These are phyloP conservation scores for Botrytis medusae DNA, from an alignment of 2,329 filamentous ascomycete genomes.

Conservation along the genomic window DNA sequence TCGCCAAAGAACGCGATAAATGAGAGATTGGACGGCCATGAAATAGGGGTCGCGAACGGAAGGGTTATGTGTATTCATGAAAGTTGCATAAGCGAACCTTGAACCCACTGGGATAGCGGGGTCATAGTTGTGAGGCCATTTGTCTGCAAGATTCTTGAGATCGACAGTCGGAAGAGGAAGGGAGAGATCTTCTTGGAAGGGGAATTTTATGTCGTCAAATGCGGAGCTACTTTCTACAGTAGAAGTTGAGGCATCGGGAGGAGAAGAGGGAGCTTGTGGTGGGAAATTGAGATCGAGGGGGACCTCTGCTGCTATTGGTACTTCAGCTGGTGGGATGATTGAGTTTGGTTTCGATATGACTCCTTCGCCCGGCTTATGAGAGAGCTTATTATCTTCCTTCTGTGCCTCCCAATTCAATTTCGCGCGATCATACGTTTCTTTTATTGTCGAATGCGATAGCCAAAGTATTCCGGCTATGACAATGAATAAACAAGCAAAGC, in stretches of 20 bases:
- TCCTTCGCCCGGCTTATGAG: background rate
- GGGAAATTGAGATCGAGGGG: background rate
- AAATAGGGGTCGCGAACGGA: conserved; percentile 26
- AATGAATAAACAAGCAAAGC: background rate
- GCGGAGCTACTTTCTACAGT: background rate
- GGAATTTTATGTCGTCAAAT: conserved; percentile 17
- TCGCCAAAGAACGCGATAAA: conserved; percentile 26
- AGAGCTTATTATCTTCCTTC: no score
- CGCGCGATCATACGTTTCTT: background rate
- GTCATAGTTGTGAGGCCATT: conserved; percentile 22
- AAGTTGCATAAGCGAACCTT: conserved; percentile 23
- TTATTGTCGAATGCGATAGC: background rate
- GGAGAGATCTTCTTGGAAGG: conserved; percentile 17
- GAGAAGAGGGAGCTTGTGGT: background rate
- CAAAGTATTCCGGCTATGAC: background rate
- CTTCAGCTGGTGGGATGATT: background rate
- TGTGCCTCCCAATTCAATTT: background rate
- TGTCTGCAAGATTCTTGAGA: background rate
- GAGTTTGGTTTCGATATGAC: background rate
- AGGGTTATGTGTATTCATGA: conserved; percentile 24
- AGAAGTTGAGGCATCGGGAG: background rate
- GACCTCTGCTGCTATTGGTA: background rate
- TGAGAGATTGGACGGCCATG: conserved; percentile 25
- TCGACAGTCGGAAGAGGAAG: conserved; percentile 4
- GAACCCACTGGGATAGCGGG: conserved; percentile 43